Percentiles rank a stretch among this genome's conserved stretches.
phyloP scores from a whole-genome alignment of 345 rosid genomes.

The Conringia planisiliqua region DNA sequence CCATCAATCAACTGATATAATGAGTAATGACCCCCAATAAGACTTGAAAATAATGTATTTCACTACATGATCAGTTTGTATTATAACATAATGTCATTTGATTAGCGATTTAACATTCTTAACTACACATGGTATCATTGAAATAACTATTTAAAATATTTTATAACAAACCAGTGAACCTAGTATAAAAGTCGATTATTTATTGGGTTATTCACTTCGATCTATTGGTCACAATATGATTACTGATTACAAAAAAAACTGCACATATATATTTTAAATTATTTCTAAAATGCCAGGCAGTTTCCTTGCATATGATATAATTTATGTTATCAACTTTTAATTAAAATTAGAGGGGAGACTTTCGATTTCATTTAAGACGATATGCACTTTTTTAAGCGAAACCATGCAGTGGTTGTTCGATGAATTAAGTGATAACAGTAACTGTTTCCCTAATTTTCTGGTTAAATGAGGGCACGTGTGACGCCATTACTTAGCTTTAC shows the following conservation, averaged over 20 bases:
- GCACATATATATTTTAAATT: not conserved
- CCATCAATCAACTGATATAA: slow-evolving; percentile 5
- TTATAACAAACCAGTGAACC: not conserved
- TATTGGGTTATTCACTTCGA: not conserved
- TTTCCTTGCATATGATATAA: not conserved
- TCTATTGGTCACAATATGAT: not conserved
- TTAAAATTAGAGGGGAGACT: not conserved
- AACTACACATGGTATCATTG: not conserved
- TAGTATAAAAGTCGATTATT: not conserved
- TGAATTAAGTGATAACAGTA: slow-evolving; percentile 23
- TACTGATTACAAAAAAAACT: not conserved
- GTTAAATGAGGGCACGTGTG: slow-evolving; percentile 36
- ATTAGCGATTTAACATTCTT: not conserved
- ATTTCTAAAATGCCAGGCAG: not conserved
- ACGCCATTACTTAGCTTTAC: slow-evolving; percentile 12
- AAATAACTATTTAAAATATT: not conserved
- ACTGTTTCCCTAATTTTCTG: slow-evolving; percentile 19
- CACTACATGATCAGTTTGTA: not conserved
- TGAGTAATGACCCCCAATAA: not conserved
- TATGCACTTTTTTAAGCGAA: not conserved
- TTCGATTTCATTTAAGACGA: not conserved
- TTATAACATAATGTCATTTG: not conserved
- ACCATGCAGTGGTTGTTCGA: slow-evolving; percentile 26
- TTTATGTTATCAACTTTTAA: not conserved
- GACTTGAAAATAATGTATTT: not conserved